Base-by-base conservation (phyloP, 805 yeast genomes). In the Ogataea trehaloabstinens region DNA sequence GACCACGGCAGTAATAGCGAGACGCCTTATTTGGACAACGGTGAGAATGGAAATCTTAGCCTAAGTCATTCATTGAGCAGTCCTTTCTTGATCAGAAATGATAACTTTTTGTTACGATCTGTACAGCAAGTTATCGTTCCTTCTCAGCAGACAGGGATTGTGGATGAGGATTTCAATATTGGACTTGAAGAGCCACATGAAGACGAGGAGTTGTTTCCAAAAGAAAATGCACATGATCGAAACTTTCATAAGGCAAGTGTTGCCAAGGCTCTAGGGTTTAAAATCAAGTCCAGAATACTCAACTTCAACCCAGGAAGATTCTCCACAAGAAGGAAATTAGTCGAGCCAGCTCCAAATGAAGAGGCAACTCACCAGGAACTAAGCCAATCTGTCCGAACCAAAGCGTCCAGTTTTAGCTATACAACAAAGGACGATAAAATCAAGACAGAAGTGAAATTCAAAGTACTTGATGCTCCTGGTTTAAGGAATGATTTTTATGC, bases 401-500 rank as follows among this genome's bases (percentile, higher is more conserved):
- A 36, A 19, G 31, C 37, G 22, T 41, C 52, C 6, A 44, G 36
- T 18, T 16, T 33, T 20, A 31, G 37, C 19, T 28, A 41, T 12
- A 17, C 43, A 4, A 38, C 55, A 50, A 6, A 52, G 53, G 38
- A 58, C 6, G 33, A 30, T 15, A 51, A 55, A 24, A 44, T 64
- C 6, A 61, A 59, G 37, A 55, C 71, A 2, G 68, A 64, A 18
- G 60, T 62, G 15, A 76, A 82, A 0, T 74, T 60, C 45, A 67
- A 74, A 43, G 78, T 78, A 0, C 58, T 81, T 15, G 82, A 77
- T 53, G 90, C 93, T 0, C 89, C 89, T 0, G 78, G 78, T 2
- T 58, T 87, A 37, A 64, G 82, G 44, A 82, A 85, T 57, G 95
- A 88, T 56, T 87, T 80, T 53, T 88, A 87, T 59, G 73, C 86